Percentiles rank a stretch among this genome's conserved stretches.
These are phyloP conservation scores for Eimeria zaria DNA, from an alignment of 169 alveolate genomes.

Conservation along the genomic window DNA sequence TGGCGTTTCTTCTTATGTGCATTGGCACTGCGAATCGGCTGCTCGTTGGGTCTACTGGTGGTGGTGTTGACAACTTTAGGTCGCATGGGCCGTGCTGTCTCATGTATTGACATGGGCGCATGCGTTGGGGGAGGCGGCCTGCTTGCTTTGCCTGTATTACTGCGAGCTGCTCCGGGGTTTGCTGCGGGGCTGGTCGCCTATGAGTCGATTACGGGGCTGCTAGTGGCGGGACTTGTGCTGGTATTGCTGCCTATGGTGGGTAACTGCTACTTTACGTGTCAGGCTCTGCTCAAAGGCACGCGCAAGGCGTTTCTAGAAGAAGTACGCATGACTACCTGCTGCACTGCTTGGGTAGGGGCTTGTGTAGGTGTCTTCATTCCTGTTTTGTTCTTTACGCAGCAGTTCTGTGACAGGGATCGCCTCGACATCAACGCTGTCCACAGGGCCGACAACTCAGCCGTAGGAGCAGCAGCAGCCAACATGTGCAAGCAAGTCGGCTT, in stretches of 20 bases:
- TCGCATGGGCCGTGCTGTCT: constrained; percentile 62
- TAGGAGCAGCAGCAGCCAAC: constrained; percentile 28
- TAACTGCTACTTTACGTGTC: constrained; percentile 41
- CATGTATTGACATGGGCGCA: constrained; percentile 24
- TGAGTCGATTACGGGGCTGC: constrained; percentile 45
- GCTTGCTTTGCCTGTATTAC: constrained; percentile 15
- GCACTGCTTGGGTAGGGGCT: constrained; percentile 63
- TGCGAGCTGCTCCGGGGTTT: constrained; percentile 34
- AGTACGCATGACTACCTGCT: constrained; percentile 34
- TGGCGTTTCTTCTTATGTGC: constrained; percentile 64
- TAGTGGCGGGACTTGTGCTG: constrained; percentile 59
- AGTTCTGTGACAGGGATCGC: constrained; percentile 33
- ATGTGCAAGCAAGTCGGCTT: constrained; percentile 57
- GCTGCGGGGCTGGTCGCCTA: constrained; percentile 25
- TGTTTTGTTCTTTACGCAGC: constrained; percentile 37
- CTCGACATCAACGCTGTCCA: constrained; percentile 22
- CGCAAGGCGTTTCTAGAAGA: constrained; percentile 34
- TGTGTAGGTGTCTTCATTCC: constrained; percentile 69
- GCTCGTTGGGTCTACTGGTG: constrained; percentile 25
- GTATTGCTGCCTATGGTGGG: constrained; percentile 55
- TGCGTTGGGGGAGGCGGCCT: constrained; percentile 43
- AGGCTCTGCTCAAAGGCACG: constrained; percentile 48
- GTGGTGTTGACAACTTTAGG: constrained; percentile 51
- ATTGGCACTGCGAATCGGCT: background rate
- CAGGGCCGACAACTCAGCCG: constrained; percentile 22